Conservation (phyloP, 495 filamentous ascomycete species). For the Patellaria atrata region DNA sequence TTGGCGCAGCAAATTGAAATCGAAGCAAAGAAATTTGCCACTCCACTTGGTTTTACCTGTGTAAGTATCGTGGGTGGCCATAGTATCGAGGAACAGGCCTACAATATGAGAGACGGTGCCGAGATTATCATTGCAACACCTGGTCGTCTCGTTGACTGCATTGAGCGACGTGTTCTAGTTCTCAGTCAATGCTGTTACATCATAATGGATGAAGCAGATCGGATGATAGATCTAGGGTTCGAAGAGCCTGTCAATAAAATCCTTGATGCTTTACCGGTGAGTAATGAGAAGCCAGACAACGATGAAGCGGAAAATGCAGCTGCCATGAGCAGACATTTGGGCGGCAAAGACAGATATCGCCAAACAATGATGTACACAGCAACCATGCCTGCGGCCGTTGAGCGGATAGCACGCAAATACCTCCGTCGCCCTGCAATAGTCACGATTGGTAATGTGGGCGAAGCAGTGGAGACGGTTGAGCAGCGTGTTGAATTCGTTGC, state of each 20-base stretch:
- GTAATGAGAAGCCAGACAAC: slow-evolving; percentile 89
- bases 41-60: slow-evolving; percentile 82
- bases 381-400: slow-evolving; percentile 88
- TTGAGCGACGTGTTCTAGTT: slow-evolving; percentile 84
- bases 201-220: slow-evolving; percentile 97
- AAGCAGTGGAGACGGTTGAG: slow-evolving; percentile 97
- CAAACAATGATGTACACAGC: slow-evolving; percentile 99
- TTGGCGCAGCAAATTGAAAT: slow-evolving; percentile 94
- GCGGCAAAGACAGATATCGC: slow-evolving; percentile 74
- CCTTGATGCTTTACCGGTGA: slow-evolving; percentile 86
- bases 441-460: slow-evolving; percentile 85
- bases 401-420: slow-evolving; percentile 93
- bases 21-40: slow-evolving; percentile 88
- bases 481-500: slow-evolving; percentile 88
- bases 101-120: slow-evolving; percentile 82
- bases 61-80: slow-evolving; percentile 97
- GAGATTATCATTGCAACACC: slow-evolving; percentile 99
- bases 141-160: slow-evolving; percentile 91
- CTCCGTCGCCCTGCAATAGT: slow-evolving; percentile 87
- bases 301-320: slow-evolving; percentile 82
- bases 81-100: slow-evolving; percentile 87
- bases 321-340: slow-evolving; percentile 70
- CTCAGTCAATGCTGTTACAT: slow-evolving; percentile 95
- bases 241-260: slow-evolving; percentile 98
- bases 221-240: slow-evolving; percentile 98